Evolutionary conservation across 1,284 basidiomycete genomes (phyloP).

Genomic region (Cutaneotrichosporon sp.): DNA sequence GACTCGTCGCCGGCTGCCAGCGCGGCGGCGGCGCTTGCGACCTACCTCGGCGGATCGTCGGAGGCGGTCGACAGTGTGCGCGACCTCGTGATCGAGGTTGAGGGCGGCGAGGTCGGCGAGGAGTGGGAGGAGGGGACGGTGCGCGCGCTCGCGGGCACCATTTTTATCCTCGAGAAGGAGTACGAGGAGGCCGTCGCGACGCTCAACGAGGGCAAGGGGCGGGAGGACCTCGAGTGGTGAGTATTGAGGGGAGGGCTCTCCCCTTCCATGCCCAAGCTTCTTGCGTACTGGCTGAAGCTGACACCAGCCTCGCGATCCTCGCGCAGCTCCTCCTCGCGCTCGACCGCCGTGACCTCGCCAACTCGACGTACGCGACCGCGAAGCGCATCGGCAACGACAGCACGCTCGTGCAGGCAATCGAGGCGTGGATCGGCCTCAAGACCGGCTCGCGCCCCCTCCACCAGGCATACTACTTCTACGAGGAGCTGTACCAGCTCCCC

Average conservation of each 20-base stretch:
- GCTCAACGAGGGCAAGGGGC: conserved; percentile 67
- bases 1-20: conserved; percentile 67
- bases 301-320: conserved; percentile 69
- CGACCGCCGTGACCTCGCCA: conserved; percentile 80
- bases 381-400: conserved; percentile 87
- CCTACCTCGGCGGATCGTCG: conserved; percentile 57
- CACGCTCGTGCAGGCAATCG: conserved; percentile 82
- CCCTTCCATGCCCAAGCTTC: too few species aligned
- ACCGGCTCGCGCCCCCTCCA: conserved; percentile 59
- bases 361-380: conserved; percentile 74
- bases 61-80: conserved; percentile 73
- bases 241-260: too few species aligned
- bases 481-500: conserved; percentile 85
- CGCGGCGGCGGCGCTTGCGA: conserved; percentile 70
- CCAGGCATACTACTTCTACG: conserved; percentile 82
- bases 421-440: conserved; percentile 80
- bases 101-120: conserved; percentile 68
- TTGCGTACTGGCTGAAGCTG: too few species aligned
- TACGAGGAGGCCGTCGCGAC: conserved; percentile 89
- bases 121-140: conserved; percentile 68
- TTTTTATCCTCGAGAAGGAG: conserved; percentile 79
- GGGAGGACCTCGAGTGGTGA: conserved; percentile 81
- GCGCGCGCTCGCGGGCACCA: conserved; percentile 75
- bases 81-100: conserved; percentile 80
- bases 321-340: conserved; percentile 84